A percentile compares a stretch with the other conserved stretches of the same genome.
phyloP scores from a whole-genome alignment of 2,329 filamentous ascomycete species.

The Aspergillus caelatus region DNA sequence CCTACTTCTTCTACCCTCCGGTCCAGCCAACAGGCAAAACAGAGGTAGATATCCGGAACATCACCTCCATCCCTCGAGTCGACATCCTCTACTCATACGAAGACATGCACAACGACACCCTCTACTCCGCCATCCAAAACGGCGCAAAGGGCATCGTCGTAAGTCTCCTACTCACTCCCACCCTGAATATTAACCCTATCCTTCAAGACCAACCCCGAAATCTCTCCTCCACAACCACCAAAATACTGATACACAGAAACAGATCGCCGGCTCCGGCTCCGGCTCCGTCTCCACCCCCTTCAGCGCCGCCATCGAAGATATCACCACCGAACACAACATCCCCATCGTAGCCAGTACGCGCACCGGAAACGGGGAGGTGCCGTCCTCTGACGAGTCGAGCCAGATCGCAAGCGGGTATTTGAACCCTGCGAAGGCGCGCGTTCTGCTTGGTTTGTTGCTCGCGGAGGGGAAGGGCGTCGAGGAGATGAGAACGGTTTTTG shows the following conservation, averaged over 20 bases:
- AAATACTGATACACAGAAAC: not conserved
- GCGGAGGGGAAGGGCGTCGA: slow-evolving; percentile 14
- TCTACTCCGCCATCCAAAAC: slow-evolving; percentile 25
- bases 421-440: slow-evolving; percentile 22
- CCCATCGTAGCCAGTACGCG: slow-evolving; percentile 28
- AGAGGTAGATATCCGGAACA: slow-evolving; percentile 17
- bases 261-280: slow-evolving; percentile 29
- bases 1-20: slow-evolving; percentile 63
- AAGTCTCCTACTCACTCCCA: slow-evolving; percentile 4
- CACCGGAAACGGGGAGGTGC: slow-evolving; percentile 30
- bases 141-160: slow-evolving; percentile 31
- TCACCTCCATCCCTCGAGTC: slow-evolving; percentile 27
- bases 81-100: slow-evolving; percentile 32
- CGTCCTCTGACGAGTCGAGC: slow-evolving; percentile 19
- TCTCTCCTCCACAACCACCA: too few species aligned
- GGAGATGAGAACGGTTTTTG: slow-evolving; percentile 19
- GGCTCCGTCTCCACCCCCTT: slow-evolving; percentile 25
- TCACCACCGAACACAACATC: slow-evolving; percentile 19
- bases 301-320: slow-evolving; percentile 18
- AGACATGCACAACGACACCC: slow-evolving; percentile 29
- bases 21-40: slow-evolving; percentile 51
- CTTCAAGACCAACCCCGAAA: not conserved
- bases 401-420: slow-evolving; percentile 26
- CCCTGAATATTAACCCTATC: too few species aligned
- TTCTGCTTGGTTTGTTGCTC: slow-evolving; percentile 22